Conservation (phyloP, 2,329 filamentous ascomycete genomes). For the Meredithiella fracta region DNA sequence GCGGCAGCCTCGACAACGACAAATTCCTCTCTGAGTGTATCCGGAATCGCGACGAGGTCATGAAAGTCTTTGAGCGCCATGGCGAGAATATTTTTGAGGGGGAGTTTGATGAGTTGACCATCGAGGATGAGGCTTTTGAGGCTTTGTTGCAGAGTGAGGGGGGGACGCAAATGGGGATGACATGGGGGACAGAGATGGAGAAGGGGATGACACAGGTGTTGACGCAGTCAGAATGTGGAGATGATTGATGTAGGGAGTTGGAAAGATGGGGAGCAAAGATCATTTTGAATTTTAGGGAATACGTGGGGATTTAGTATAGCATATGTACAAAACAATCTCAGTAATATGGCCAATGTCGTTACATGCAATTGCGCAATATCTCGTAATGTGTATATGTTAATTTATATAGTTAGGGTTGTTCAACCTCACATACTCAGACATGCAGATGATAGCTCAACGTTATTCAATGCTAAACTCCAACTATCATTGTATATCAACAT, state of each 20-base stretch:
- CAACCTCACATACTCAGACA: no score
- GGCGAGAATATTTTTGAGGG: neutral
- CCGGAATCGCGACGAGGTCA: neutral
- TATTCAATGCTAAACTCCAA: no score
- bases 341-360: no score
- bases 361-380: no score
- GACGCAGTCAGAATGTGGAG: neutral
- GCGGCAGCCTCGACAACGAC: constrained; percentile 5
- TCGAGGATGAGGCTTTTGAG: neutral
- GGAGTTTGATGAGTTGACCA: neutral
- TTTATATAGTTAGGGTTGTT: no score
- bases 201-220: no score
- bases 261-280: neutral
- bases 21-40: constrained; percentile 13
- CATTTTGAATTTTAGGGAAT: neutral
- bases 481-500: no score
- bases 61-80: neutral
- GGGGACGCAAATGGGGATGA: neutral
- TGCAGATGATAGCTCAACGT: no score
- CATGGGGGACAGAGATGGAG: no score
- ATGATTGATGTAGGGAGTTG: neutral
- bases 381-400: no score
- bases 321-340: no score
- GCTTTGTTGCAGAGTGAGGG: neutral
- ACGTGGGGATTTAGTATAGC: no score